Evolutionary conservation across 202 grass and related monocot species (phyloP), one percentile per base, ranked within the genome.

Genomic region (Schoenoplectus triqueter): DNA sequence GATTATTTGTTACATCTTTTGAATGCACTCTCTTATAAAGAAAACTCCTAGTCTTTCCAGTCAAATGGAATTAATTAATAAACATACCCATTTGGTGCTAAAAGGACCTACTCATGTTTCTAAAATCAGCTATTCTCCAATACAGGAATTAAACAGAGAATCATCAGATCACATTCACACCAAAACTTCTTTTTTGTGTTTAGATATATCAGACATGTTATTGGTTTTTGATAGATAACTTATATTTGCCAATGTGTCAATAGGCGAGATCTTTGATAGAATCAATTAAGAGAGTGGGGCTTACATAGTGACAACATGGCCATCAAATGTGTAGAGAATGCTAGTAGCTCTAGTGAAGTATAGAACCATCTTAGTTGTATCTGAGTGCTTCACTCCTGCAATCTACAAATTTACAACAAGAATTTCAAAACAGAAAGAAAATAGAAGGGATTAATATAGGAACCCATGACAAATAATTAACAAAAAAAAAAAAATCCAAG

Each of bases 261-360:
- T 50, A 22, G 47, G 47, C 70, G 51, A 45, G 3, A 69, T 56
- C 13, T 45, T 69, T 54, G 20, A 57, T 56, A 77, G 11, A 56
- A 15, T 49, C 22, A 50, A 82, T 54, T 39, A 7, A 51, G 11
- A 83, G 64, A 69, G 31, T 31, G 7, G 19, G 56, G 2, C 87
- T 91, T 90, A 97, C 94, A 97, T 92, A 39, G 94, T 97, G 84
- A 97, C 94, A 65, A 92, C 94, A 87, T 97, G 94, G 0, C 94
- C 94, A 7, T 92, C 94, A 88, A 97, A 97, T 19, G 95, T 97
- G 86, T 97, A 97, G 69, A 94, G 95, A 76, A 94, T 92, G 95
- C 94, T 97, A 66, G 94, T 97, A n/a, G 94, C 89, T 13, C 94
- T 92, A 0, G 94, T 97, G 90, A 94, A 97, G 86, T 97, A 97